Percentiles rank a stretch among this genome's conserved stretches.
Conservation (phyloP, 441 rosid genomes). For the Adansonia grandidieri region DNA sequence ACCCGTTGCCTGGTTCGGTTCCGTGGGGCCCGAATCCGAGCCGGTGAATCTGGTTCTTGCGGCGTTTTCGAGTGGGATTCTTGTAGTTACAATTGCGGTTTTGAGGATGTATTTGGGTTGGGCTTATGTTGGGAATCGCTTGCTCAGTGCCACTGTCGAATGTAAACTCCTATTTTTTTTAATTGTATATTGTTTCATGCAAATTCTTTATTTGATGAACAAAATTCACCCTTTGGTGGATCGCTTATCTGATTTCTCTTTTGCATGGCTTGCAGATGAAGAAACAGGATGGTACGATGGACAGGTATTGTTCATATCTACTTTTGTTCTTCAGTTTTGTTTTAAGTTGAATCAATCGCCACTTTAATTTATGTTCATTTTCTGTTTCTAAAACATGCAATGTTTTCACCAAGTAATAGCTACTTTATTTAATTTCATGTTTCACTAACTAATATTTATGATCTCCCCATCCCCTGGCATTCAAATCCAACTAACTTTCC, state of each 20-base stretch:
- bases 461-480: not conserved
- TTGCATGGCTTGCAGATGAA: conserved; percentile 60
- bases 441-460: not conserved
- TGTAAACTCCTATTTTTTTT: conserved; percentile 40
- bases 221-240: not conserved
- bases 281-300: conserved; percentile 99
- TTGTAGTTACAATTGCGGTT: conserved; percentile 76
- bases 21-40: conserved; percentile 63
- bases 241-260: not conserved
- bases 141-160: conserved; percentile 95
- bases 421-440: not conserved
- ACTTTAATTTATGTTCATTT: not conserved
- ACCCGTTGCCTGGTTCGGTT: conserved; percentile 87
- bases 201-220: not conserved
- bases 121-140: conserved; percentile 93
- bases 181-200: not conserved
- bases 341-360: not conserved
- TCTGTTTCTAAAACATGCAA: not conserved
- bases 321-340: not conserved
- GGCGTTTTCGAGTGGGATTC: conserved; percentile 72
- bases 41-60: conserved; percentile 61
- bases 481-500: not conserved
- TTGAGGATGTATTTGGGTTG: conserved; percentile 94
- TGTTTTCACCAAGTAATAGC: not conserved
- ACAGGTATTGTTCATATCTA: conserved; percentile 52